Evolutionary conservation across 75 land plant species (phyloP).

Genomic region (Cunninghamia lanceolata): DNA sequence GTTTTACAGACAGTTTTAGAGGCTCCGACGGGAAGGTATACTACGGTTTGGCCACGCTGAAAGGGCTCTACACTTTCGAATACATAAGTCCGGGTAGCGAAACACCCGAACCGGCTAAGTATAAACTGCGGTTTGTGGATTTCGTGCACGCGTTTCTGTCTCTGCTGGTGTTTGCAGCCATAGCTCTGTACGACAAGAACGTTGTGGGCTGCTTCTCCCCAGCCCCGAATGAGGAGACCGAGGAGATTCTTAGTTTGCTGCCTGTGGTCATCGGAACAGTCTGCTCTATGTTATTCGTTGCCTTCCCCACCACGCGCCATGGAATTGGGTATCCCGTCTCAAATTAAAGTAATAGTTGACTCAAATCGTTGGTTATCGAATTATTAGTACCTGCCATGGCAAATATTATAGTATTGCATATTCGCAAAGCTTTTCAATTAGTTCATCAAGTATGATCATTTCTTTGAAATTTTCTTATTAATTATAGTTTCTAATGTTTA

Average conservation of each 20-base stretch:
- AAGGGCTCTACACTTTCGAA: constrained; percentile 56
- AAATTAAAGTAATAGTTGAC: background rate
- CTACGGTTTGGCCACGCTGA: constrained; percentile 50
- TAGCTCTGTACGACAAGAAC: constrained; percentile 52
- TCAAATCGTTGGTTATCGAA: too few relatives aligned
- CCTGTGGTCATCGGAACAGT: constrained; percentile 57
- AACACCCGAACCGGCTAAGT: background rate
- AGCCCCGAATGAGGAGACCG: constrained; percentile 27
- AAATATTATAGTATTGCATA: too few relatives aligned
- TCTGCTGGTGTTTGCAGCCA: constrained; percentile 52
- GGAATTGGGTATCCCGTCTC: constrained; percentile 63
- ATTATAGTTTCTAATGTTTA: too few relatives aligned
- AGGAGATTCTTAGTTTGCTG: constrained; percentile 39
- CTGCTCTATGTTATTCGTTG: constrained; percentile 57
- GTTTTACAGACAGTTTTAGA: constrained; percentile 80
- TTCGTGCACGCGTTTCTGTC: constrained; percentile 31
- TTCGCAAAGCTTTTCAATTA: too few relatives aligned
- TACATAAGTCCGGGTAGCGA: background rate
- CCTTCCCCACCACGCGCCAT: constrained; percentile 62
- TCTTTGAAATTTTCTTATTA: too few relatives aligned
- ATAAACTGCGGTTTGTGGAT: background rate
- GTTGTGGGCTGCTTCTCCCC: constrained; percentile 60
- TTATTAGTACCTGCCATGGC: too few relatives aligned
- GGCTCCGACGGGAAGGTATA: constrained; percentile 57
- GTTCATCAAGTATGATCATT: too few relatives aligned